Evolutionary conservation across 129 eudicot species (phyloP), one percentile per base, ranked within the genome.

Genomic region (Kitagawia praeruptora): DNA sequence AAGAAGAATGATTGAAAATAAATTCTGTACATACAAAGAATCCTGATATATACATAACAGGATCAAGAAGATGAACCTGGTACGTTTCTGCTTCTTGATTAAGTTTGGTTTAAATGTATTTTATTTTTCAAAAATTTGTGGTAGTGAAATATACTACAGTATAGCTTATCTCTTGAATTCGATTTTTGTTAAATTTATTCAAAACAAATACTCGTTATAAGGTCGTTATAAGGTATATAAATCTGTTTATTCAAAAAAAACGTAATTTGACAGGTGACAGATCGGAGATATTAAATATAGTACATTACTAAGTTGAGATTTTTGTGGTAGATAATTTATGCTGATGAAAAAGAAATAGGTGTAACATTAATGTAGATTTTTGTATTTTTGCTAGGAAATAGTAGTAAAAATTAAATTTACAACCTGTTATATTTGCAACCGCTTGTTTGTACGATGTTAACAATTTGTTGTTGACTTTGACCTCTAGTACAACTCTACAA

Each of bases 41-140:
- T 66, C 72, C 72, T 66, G 0, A 1, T 66, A 19, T 19, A 6
- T 38, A 2, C n/a, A n/a, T n/a, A n/a, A n/a, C 0, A 70, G 45
- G 45, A 15, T 16, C 13, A 38, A 70, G 75, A 70, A 39, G 47
- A 70, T 37, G 75, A 70, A 70, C 46, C 75, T 70, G 45, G 75
- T 70, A 70, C 75, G 40, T 66, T 27, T 66, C 72, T 66, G 23
- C 19, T 66, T 2, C 72, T 66, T 11, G 12, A n/a, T 58, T 2
- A 58, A 58, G 15, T n/a, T n/a, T 8, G 67, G 15, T n/a, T 7
- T 13, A 49, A 15, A 49, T 49, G 56, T n/a, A 21, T 21, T n/a
- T n/a, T 56, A 7, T 56, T 23, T 23, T 23, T 19, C 2, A 23
- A 21, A 56, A 56, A 56, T 21, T 2, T 21, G 64, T 21, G 21